Evolutionary conservation across 371 early-diverging fungal species (phyloP).

Genomic region (Mucor indicus): DNA sequence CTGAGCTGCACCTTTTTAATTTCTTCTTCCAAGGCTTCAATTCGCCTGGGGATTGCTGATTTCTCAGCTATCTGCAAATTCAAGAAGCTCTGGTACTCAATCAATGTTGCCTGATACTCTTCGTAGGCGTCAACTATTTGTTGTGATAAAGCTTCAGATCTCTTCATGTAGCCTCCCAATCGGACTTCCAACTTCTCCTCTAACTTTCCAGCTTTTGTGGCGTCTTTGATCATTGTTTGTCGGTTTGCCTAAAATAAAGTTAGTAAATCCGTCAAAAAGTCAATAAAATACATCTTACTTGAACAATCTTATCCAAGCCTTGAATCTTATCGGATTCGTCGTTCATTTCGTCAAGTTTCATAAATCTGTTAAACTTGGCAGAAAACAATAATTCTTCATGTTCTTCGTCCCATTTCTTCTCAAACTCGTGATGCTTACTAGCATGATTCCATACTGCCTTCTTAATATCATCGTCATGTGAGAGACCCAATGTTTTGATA

Average conservation of each 20-base stretch:
- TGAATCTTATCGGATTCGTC: conserved; percentile 41
- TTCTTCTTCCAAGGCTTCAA: conserved; percentile 66
- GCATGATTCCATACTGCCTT: conserved; percentile 38
- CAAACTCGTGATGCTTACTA: conserved; percentile 30
- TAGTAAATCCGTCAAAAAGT: neutral
- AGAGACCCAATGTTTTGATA: conserved; percentile 15
- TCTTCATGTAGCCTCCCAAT: conserved; percentile 78
- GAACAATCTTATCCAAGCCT: conserved; percentile 41
- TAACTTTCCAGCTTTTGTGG: conserved; percentile 74
- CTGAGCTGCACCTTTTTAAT: too few relatives aligned
- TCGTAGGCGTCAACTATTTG: conserved; percentile 61
- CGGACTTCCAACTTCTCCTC: conserved; percentile 80
- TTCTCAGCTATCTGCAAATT: conserved; percentile 56
- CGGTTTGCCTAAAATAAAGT: conserved; percentile 50
- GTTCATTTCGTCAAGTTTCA: conserved; percentile 36
- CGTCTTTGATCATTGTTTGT: conserved; percentile 75
- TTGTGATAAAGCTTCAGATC: conserved; percentile 59
- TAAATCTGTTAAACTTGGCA: conserved; percentile 36
- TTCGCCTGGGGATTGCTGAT: conserved; percentile 64
- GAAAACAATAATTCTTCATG: conserved; percentile 44
- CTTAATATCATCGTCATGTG: conserved; percentile 23
- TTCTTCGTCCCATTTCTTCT: conserved; percentile 34
- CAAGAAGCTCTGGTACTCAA: conserved; percentile 67
- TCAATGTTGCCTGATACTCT: conserved; percentile 59
- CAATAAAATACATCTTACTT: conserved; percentile 21